phyloP scores from a whole-genome alignment of 768 basidiomycete species.

The Hypholoma sublateritium region DNA sequence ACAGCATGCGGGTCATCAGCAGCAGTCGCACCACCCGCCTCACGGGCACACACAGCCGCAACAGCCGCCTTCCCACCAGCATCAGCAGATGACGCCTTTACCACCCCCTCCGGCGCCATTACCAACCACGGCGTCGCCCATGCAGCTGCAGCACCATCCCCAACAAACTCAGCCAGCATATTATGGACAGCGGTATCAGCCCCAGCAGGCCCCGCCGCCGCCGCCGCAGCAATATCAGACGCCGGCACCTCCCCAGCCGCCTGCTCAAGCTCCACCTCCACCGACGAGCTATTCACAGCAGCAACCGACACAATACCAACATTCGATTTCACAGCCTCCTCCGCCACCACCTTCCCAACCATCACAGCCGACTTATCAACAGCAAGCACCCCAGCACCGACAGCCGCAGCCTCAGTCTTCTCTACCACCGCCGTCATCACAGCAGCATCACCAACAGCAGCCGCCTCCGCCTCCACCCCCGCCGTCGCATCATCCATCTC shows the following conservation, averaged over 20 bases:
- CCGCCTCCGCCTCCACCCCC: constrained; percentile 8
- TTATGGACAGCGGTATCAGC: constrained; percentile 5
- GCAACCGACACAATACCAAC: constrained; percentile 7
- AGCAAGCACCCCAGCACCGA: constrained; percentile 10
- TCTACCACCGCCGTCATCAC: background rate
- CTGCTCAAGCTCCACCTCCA: background rate
- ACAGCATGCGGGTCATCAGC: constrained; percentile 1
- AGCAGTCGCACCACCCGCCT: constrained; percentile 3
- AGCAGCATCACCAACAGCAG: constrained; percentile 10
- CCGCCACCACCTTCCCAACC: constrained; percentile 5
- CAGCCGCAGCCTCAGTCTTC: constrained; percentile 10
- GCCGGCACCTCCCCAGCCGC: background rate
- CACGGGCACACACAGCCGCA: constrained; percentile 3
- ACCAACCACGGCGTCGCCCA: constrained; percentile 23
- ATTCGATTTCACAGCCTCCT: constrained; percentile 3
- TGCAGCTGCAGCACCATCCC: constrained; percentile 25
- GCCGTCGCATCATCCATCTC: constrained; percentile 7
- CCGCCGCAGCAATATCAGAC: constrained; percentile 7
- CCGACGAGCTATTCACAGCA: constrained; percentile 9
- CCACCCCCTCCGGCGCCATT: constrained; percentile 15
- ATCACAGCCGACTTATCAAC: constrained; percentile 13
- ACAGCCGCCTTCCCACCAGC: constrained; percentile 6
- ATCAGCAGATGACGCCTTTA: constrained; percentile 14
- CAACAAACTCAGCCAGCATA: constrained; percentile 17
- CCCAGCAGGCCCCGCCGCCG: constrained; percentile 4